Conservation (phyloP, 805 yeast genomes). For the Starmerella bombi region DNA sequence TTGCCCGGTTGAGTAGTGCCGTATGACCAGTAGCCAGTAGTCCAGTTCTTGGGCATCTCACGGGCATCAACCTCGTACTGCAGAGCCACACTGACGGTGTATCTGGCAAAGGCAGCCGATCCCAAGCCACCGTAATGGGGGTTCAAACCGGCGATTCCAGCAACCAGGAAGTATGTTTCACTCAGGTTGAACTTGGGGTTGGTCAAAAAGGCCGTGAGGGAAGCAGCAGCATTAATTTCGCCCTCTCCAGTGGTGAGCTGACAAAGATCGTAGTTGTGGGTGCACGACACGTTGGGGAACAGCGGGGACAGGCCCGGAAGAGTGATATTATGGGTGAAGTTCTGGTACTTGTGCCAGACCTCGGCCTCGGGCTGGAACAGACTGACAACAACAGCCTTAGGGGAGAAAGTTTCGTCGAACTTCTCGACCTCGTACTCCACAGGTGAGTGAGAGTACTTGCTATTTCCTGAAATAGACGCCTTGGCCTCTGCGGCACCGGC, state of each 20-base stretch:
- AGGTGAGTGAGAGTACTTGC: background rate
- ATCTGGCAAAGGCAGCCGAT: conserved; percentile 46
- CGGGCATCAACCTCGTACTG: conserved; percentile 46
- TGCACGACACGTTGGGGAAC: conserved; percentile 46
- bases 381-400: conserved; percentile 43
- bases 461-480: background rate
- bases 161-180: conserved; percentile 47
- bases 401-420: conserved; percentile 24
- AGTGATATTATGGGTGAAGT: conserved; percentile 41
- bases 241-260: conserved; percentile 58
- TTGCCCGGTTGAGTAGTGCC: conserved; percentile 38
- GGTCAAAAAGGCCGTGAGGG: conserved; percentile 42
- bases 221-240: conserved; percentile 52
- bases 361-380: conserved; percentile 42
- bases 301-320: conserved; percentile 55
- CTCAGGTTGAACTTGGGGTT: conserved; percentile 44
- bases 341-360: conserved; percentile 39
- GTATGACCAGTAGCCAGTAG: conserved; percentile 45
- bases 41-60: conserved; percentile 37
- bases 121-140: conserved; percentile 46
- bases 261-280: conserved; percentile 40
- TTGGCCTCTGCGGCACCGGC: background rate
- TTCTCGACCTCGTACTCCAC: conserved; percentile 7
- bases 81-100: conserved; percentile 47
- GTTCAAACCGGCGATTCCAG: conserved; percentile 56